Evolutionary conservation across 768 basidiomycete genomes (phyloP), one percentile per base, ranked within the genome.

Genomic region (Russula olivacea): DNA sequence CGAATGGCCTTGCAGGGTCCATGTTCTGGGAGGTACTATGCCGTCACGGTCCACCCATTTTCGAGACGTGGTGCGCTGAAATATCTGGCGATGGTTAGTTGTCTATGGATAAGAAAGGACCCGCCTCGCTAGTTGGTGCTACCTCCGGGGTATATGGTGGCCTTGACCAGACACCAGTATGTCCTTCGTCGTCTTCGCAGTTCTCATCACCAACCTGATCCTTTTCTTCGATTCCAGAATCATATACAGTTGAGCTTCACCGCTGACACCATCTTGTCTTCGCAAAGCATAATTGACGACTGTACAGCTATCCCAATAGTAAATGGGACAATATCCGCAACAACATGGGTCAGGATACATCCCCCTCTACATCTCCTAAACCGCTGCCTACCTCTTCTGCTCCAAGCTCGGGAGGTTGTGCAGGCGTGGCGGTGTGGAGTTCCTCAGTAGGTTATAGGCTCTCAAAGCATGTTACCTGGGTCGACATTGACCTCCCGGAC

Each of bases 91-190:
- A n/a, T 4, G n/a, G 34, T 52, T 14, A 53, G 52, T 21, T 53
- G 12, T 53, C 34, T n/a, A 52, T 19, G 34, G 52, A 38, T 23
- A 53, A 53, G 36, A 75, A 76, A 30, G 85, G 83, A 25, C 62
- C 79, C 1, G 75, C 76, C n/a, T 87, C 86, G 5, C 79, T 89
- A 23, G 82, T 89, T 11, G 73, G 74, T 21, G 80, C 79, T 11
- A 78, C 78, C 30, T 79, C 76, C 1, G 68, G 68, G 59, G 75
- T 77, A 17, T 75, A 86, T 28, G 83, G 85, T 2, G 60, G 70
- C 30, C 77, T 89, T 30, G 86, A 89, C 66, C 76, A 78, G 68
- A 87, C 86, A 0, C 70, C 65, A 63, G 77, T 77, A 55, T 63
- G 48, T 6, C 25, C 25, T 4, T 7, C 30, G 69, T 10, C 49